Base-by-base conservation (phyloP, 768 basidiomycete genomes). In the Termitomyces heimii region DNA sequence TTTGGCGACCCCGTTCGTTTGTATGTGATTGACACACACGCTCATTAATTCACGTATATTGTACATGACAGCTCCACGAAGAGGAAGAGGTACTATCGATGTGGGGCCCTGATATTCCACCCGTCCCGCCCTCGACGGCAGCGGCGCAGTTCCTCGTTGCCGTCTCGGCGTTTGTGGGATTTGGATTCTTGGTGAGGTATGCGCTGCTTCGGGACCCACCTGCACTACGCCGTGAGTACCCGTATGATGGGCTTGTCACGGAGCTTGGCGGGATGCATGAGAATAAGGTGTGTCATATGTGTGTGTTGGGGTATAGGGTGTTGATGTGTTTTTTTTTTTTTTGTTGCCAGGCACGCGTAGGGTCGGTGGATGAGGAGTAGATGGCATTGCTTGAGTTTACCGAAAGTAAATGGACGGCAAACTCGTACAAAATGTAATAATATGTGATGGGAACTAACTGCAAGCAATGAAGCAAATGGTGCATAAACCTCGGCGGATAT, bases 11-110 rank as follows among this genome's bases (percentile, higher is more conserved):
- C 86, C 43, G 92, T 92, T 63, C 32, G 55, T 49, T 58, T 10
- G 32, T 51, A 59, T 58, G 7, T 32, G 4, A 8, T 28, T 5
- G 14, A 32, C 42, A 56, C 29, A 37, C 62, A 10, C 35, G 55
- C 40, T 59, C 32, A 39, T 31, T 45, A n/a, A 47, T 10, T 43
- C n/a, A 53, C 35, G 18, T 52, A 56, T n/a, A n/a, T n/a, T n/a
- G n/a, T n/a, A n/a, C n/a, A n/a, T n/a, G n/a, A n/a, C 65, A 94
- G 92, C 70, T 92, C 32, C 91, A 89, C 58, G 89, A 92, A 70
- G 77, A 82, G 65, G 89, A 92, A 52, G 92, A 94, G 65, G 74
- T 89, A 24, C 71, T 87, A 55, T 90, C 88, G 37, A 90, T 94
- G 88, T 93, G 89, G 89, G 89, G 90, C 26, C 90, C 90, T 22